Evolutionary conservation across 2,329 filamentous ascomycete genomes (phyloP).

Genomic region (Sporothrix curviconia): DNA sequence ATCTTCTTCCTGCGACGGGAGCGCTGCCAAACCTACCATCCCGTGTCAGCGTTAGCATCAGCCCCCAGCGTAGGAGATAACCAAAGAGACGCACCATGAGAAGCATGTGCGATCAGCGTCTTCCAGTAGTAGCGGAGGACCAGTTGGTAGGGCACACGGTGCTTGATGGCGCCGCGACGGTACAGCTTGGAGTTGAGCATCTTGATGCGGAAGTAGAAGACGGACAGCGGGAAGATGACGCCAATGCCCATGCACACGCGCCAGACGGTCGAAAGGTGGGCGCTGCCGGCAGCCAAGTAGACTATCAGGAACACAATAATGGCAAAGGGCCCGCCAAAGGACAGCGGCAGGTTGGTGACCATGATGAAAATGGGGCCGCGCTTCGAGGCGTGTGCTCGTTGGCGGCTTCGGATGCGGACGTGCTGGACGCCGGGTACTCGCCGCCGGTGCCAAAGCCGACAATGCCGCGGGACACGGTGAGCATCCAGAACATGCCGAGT

Average conservation of each 20-base stretch:
- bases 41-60: no score
- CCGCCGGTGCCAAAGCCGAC: constrained; percentile 40
- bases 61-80: no score
- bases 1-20: no score
- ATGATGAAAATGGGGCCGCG: constrained; percentile 50
- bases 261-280: constrained; percentile 40
- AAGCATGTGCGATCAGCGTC: no score
- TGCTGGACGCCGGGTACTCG: constrained; percentile 47
- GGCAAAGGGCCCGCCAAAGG: constrained; percentile 44
- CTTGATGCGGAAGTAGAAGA: constrained; percentile 47
- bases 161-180: constrained; percentile 37
- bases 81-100: no score
- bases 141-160: constrained; percentile 41
- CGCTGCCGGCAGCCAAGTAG: constrained; percentile 39
- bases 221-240: constrained; percentile 41
- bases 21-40: no score
- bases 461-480: constrained; percentile 36
- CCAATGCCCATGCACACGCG: constrained; percentile 45
- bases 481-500: constrained; percentile 44
- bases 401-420: constrained; percentile 46
- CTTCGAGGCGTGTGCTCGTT: constrained; percentile 36
- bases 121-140: constrained; percentile 43
- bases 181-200: constrained; percentile 46
- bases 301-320: constrained; percentile 44
- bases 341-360: constrained; percentile 43